Conservation (phyloP, 768 basidiomycete species). For the Suillus hirtellus region DNA sequence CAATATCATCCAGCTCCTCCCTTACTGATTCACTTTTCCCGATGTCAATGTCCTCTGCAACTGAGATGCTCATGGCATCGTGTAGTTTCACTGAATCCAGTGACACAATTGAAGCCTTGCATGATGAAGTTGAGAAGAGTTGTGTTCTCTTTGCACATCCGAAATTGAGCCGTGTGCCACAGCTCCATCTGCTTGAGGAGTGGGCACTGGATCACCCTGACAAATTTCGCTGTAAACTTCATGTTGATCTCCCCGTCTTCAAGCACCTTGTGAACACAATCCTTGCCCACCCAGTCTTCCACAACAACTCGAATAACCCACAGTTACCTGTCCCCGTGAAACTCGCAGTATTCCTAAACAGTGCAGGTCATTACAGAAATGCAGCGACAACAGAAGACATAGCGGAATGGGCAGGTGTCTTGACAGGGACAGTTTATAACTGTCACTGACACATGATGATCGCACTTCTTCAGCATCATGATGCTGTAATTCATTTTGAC, state of each 20-base stretch:
- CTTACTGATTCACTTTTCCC: background rate
- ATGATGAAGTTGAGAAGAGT: constrained; percentile 5
- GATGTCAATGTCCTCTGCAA: background rate
- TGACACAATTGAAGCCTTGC: background rate
- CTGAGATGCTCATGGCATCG: background rate
- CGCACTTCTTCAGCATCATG: constrained; percentile 17
- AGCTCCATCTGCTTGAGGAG: constrained; percentile 17
- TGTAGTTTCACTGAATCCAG: constrained; percentile 1
- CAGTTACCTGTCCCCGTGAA: constrained; percentile 30
- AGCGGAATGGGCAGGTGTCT: constrained; percentile 21
- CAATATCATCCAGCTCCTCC: background rate
- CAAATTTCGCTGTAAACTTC: constrained; percentile 29
- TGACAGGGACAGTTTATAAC: constrained; percentile 22
- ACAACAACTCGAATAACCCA: constrained; percentile 18
- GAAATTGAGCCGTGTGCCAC: constrained; percentile 1
- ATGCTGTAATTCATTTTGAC: constrained; percentile 12
- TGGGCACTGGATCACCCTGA: constrained; percentile 17
- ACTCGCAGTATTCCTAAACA: constrained; percentile 32
- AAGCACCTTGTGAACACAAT: constrained; percentile 21
- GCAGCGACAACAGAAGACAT: constrained; percentile 20
- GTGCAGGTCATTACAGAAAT: constrained; percentile 21
- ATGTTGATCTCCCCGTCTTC: constrained; percentile 27
- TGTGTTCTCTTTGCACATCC: background rate
- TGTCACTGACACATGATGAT: constrained; percentile 19
- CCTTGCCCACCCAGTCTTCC: constrained; percentile 28